These are phyloP conservation scores for Magnolia sinica DNA, from an alignment of 164 flowering plant genomes.

Conservation along the genomic window DNA sequence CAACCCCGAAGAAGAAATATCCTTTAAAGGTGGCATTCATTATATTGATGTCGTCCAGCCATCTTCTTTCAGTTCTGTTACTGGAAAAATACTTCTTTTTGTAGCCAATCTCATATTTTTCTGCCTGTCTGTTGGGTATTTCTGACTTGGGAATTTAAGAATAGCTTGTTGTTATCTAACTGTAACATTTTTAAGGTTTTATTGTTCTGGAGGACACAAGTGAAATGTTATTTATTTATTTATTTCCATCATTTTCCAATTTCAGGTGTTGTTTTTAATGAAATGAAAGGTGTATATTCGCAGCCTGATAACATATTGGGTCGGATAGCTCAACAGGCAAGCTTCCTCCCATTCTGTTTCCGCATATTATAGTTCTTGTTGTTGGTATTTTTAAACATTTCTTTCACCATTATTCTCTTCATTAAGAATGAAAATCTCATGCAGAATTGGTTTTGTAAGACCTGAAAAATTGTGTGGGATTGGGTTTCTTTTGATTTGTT, in stretches of 20 bases:
- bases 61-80: conserved; percentile 1
- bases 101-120: background rate
- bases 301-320: conserved; percentile 95
- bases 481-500: background rate
- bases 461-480: background rate
- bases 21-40: conserved; percentile 66
- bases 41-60: background rate
- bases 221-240: background rate
- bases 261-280: conserved; percentile 97
- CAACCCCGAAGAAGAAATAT: conserved; percentile 79
- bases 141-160: background rate
- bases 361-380: background rate
- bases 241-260: conserved; percentile 2
- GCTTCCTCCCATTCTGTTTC: conserved; percentile 15
- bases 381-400: background rate
- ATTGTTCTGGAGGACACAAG: background rate
- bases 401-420: background rate
- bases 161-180: too few relatives aligned
- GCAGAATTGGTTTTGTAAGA: background rate
- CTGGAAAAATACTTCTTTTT: background rate
- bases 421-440: background rate
- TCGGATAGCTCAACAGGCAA: conserved; percentile 81
- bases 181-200: too few relatives aligned
- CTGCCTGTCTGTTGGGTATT: background rate
- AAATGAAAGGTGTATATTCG: conserved; percentile 99